These are phyloP conservation scores for Melaleuca alternifolia DNA, from an alignment of 345 rosid genomes.

Conservation along the genomic window DNA sequence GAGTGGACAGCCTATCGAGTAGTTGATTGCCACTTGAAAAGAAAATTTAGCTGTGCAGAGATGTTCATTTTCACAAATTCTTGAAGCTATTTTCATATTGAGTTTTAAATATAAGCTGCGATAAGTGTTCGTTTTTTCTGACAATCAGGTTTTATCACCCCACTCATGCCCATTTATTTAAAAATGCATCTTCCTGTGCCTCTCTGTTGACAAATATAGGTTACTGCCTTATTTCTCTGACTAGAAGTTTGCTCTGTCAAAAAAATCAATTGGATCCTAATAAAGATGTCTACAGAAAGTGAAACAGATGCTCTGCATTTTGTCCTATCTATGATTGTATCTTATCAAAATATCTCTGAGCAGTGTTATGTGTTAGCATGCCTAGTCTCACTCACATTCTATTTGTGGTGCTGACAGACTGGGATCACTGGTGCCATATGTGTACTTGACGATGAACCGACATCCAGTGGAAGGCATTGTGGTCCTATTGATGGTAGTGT, in stretches of 20 bases:
- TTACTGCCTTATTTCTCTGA: neutral
- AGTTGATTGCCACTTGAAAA: neutral
- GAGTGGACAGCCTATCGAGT: neutral
- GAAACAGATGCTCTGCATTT: neutral
- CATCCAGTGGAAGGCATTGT: constrained; percentile 75
- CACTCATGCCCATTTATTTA: neutral
- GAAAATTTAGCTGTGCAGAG: neutral
- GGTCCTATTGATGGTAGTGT: constrained; percentile 73
- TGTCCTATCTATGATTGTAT: neutral
- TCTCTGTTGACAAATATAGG: neutral
- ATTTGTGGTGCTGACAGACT: constrained; percentile 42
- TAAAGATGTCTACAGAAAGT: neutral
- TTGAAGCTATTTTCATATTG: neutral
- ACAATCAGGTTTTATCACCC: neutral
- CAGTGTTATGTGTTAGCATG: neutral
- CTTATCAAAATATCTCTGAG: neutral
- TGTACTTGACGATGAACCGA: constrained; percentile 95
- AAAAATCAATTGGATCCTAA: neutral
- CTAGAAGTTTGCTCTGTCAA: neutral
- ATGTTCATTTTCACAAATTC: neutral
- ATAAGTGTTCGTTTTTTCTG: neutral
- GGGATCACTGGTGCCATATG: constrained; percentile 80
- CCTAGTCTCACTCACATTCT: neutral
- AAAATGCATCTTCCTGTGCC: neutral
- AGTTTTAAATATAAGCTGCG: neutral